Conservation (phyloP, 2,329 filamentous ascomycete genomes). For the Didymella keratinophila region DNA sequence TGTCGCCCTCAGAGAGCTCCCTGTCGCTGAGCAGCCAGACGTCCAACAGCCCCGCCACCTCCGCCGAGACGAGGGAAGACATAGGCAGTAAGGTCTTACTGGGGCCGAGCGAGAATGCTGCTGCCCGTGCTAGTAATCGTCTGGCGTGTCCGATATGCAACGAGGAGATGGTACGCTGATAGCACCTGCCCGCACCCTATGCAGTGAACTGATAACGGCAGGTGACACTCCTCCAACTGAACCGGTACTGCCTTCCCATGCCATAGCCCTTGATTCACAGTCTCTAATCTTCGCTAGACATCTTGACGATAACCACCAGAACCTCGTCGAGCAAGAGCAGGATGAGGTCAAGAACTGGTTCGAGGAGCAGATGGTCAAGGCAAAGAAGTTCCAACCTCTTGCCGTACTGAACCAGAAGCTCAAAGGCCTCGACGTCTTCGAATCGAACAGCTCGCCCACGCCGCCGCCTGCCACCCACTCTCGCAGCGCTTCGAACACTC, state of each 20-base stretch:
- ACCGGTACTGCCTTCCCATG: slow-evolving; percentile 53
- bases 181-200: slow-evolving; percentile 12
- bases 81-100: slow-evolving; percentile 82
- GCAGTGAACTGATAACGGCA: slow-evolving; percentile 52
- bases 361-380: slow-evolving; percentile 90
- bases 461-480: slow-evolving; percentile 48
- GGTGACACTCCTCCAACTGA: slow-evolving; percentile 92
- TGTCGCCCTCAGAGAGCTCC: slow-evolving; percentile 75
- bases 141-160: slow-evolving; percentile 97
- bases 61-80: slow-evolving; percentile 73
- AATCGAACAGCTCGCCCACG: slow-evolving; percentile 78
- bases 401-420: slow-evolving; percentile 93
- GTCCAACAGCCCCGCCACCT: slow-evolving; percentile 74
- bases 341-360: slow-evolving; percentile 98
- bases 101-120: slow-evolving; percentile 60
- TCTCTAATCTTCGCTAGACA: slow-evolving; percentile 59
- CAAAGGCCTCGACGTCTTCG: slow-evolving; percentile 90
- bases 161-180: slow-evolving; percentile 84
- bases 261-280: neutral
- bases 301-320: slow-evolving; percentile 88
- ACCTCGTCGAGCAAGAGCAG: slow-evolving; percentile 85
- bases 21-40: slow-evolving; percentile 78
- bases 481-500: slow-evolving; percentile 40
- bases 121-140: slow-evolving; percentile 67
- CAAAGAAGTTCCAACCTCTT: slow-evolving; percentile 90